Evolutionary conservation across 2,329 filamentous ascomycete species (phyloP), one percentile per base, ranked within the genome.

Genomic region (Fusarium lyarnte): DNA sequence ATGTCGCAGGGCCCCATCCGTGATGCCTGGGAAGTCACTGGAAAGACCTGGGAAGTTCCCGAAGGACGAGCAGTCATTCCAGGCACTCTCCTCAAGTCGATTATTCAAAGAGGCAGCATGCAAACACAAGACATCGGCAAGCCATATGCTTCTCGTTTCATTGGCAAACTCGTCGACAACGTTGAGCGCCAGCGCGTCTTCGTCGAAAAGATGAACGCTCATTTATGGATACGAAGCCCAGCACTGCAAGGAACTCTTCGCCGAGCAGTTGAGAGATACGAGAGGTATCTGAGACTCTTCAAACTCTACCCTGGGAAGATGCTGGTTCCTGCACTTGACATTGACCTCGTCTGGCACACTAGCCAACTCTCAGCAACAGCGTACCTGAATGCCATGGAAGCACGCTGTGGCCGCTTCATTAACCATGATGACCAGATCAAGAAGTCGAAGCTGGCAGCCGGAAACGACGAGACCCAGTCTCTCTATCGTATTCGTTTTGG

Each of bases 261-360:
- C 8, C 79, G 80, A 23, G 79, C 82, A 10, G 66, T 81, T 8
- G 73, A 74, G 5, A 79, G 84, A 17, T 86, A 86, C 54, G 70
- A 72, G 29, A 78, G 78, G 47, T 84, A 83, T 64, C 64, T 84
- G 45, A 70, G 72, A 25, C 76, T 84, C 6, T 77, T 84, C 51
- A 80, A 79, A 4, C 69, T 78, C 1, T 76, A 88, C 52, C 78
- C 78, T 2, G 66, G 70, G 13, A 78, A 69, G 25, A 79, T 78
- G 57, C 66, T 82, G 3, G 82, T 84, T 12, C 83, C 83, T 2
- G 82, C 81, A 4, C 74, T 83, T 6, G 82, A 84, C 41, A 78
- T 84, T 29, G 83, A 84, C 53, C 74, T 84, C 8, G 82, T 77
- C 12, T 84, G 83, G 83, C 81, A 84, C 59, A 84, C 83, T 6